Conservation (phyloP, 495 filamentous ascomycete genomes). For the Pseudomonodictys pantanalensis region DNA sequence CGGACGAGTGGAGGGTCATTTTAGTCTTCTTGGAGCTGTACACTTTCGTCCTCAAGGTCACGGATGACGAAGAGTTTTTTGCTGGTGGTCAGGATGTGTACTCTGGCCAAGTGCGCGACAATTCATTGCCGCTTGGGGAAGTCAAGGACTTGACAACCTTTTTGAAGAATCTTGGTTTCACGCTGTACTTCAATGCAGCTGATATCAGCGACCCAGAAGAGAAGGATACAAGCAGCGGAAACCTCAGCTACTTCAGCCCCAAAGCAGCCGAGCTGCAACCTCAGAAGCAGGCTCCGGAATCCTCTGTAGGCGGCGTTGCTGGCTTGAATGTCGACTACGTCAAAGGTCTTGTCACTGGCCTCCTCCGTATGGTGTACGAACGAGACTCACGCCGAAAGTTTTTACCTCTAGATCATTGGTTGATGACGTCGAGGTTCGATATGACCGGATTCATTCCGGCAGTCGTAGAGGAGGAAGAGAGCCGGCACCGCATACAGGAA, state of each 20-base stretch:
- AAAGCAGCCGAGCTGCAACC: constrained; percentile 4
- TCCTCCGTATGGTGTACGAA: constrained; percentile 86
- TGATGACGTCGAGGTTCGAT: constrained; percentile 89
- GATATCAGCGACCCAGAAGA: constrained; percentile 59
- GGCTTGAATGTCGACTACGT: constrained; percentile 78
- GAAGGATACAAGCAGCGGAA: constrained; percentile 44
- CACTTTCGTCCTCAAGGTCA: constrained; percentile 83
- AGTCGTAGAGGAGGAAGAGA: constrained; percentile 86
- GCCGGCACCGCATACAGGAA: constrained; percentile 62
- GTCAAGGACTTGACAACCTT: constrained; percentile 75
- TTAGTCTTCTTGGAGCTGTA: constrained; percentile 93
- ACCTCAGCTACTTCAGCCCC: constrained; percentile 56
- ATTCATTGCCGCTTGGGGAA: constrained; percentile 66
- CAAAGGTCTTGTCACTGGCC: constrained; percentile 74
- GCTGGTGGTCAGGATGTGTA: constrained; percentile 41
- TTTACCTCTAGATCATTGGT: constrained; percentile 78
- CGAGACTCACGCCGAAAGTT: constrained; percentile 88
- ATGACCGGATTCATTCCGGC: constrained; percentile 86
- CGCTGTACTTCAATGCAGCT: constrained; percentile 78
- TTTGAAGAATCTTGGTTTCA: constrained; percentile 89
- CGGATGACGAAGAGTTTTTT: constrained; percentile 88
- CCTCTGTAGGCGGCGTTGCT: constrained; percentile 56
- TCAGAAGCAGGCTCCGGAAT: constrained; percentile 23
- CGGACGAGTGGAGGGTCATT: constrained; percentile 83
- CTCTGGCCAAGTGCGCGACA: constrained; percentile 47